These are phyloP conservation scores for Mycena albidolilacea DNA, from an alignment of 768 basidiomycete genomes.

Conservation along the genomic window DNA sequence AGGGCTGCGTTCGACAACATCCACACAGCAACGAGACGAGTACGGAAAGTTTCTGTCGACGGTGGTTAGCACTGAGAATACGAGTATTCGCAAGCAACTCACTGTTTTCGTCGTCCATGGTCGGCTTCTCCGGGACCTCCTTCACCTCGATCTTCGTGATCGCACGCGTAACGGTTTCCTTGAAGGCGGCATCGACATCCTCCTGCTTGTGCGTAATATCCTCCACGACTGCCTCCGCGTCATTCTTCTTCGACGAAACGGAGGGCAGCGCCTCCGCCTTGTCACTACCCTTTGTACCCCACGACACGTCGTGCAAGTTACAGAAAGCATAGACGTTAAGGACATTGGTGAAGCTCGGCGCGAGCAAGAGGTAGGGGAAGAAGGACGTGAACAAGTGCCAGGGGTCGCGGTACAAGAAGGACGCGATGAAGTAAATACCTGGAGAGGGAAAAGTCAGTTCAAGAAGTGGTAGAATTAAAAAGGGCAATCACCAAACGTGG, in stretches of 20 bases:
- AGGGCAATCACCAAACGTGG: slow-evolving; percentile 77
- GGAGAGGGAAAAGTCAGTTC: not conserved
- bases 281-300: slow-evolving; percentile 97
- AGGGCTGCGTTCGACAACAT: slow-evolving; percentile 74
- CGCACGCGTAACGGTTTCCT: slow-evolving; percentile 85
- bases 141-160: slow-evolving; percentile 73
- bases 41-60: slow-evolving; percentile 75
- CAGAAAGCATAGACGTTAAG: slow-evolving; percentile 98
- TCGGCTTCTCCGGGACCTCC: slow-evolving; percentile 75
- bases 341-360: slow-evolving; percentile 95
- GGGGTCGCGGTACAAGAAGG: slow-evolving; percentile 87
- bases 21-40: slow-evolving; percentile 83
- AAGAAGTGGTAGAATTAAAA: not conserved
- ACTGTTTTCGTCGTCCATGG: slow-evolving; percentile 82
- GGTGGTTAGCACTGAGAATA: not conserved
- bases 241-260: slow-evolving; percentile 69
- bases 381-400: slow-evolving; percentile 99
- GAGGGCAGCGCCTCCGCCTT: slow-evolving; percentile 91
- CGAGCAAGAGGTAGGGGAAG: slow-evolving; percentile 90
- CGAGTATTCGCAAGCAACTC: not conserved
- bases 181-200: slow-evolving; percentile 86
- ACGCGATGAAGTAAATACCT: slow-evolving; percentile 84
- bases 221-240: slow-evolving; percentile 79
- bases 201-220: slow-evolving; percentile 81
- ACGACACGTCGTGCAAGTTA: slow-evolving; percentile 94